Percentiles rank a stretch among this genome's conserved stretches.
Conservation (phyloP, 2,329 filamentous ascomycete genomes). For the Fusarium drepaniforme region DNA sequence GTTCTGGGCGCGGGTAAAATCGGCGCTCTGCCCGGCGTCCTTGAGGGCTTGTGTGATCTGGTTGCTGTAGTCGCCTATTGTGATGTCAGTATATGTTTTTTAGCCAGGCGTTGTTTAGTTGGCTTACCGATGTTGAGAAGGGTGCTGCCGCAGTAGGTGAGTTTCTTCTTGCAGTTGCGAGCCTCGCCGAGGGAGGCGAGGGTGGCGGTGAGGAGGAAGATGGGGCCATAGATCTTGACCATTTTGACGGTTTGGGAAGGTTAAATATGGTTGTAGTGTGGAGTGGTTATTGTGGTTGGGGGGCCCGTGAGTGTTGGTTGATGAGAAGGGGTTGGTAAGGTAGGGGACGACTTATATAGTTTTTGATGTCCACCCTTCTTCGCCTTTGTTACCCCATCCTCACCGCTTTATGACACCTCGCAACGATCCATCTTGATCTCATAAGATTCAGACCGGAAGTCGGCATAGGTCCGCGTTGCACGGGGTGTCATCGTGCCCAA, state of each 20-base stretch:
- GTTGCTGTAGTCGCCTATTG: not conserved
- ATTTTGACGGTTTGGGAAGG: not conserved
- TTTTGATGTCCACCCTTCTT: not conserved
- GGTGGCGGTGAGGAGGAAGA: not conserved
- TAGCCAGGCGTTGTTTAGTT: not conserved
- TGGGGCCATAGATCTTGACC: not conserved
- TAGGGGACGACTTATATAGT: not conserved
- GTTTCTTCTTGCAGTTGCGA: not conserved
- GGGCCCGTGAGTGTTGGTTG: not conserved
- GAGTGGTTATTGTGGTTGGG: not conserved
- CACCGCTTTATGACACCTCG: not conserved
- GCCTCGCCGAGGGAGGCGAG: not conserved
- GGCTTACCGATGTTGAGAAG: not conserved
- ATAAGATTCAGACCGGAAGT: not conserved
- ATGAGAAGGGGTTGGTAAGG: not conserved
- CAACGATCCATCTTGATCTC: not conserved
- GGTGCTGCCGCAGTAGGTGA: not conserved
- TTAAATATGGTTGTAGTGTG: not conserved
- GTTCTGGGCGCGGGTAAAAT: not conserved
- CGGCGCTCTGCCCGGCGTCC: not conserved
- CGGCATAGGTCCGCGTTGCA: not conserved
- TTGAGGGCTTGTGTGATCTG: not conserved
- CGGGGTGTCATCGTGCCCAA: not conserved
- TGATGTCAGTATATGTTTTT: not conserved
- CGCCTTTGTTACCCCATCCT: not conserved